Evolutionary conservation across 306 rosid genomes (phyloP).

Genomic region (Dalbergia oliveri): DNA sequence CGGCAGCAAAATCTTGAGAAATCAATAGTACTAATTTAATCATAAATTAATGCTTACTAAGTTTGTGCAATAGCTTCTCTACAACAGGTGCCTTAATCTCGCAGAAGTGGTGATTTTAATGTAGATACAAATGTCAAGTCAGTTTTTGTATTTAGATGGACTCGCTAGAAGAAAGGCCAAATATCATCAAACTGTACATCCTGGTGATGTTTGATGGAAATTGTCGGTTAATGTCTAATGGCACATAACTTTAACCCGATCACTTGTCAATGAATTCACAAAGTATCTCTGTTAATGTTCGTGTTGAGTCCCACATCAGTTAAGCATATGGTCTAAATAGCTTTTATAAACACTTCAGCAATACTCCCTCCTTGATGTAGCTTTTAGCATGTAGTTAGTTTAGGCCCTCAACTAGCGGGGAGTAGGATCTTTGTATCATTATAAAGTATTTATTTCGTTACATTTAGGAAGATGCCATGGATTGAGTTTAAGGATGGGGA

Average conservation of each 20-base stretch:
- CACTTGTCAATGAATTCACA: conserved; percentile 3
- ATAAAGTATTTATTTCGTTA: background rate
- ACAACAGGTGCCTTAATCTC: conserved; percentile 17
- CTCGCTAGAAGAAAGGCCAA: conserved; percentile 1
- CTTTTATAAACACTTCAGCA: too few relatives aligned
- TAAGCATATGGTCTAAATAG: too few relatives aligned
- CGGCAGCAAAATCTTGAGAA: conserved; percentile 1
- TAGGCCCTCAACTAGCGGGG: too few relatives aligned
- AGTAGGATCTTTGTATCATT: conserved; percentile 19
- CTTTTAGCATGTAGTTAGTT: too few relatives aligned
- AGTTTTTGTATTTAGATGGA: conserved; percentile 20
- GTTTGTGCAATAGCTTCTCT: background rate
- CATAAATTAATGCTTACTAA: conserved; percentile 3
- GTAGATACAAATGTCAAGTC: background rate
- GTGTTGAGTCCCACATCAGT: background rate
- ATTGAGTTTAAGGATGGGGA: too few relatives aligned
- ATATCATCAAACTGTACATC: background rate
- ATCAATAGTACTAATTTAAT: background rate
- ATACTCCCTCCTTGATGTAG: too few relatives aligned
- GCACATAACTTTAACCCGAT: conserved; percentile 18
- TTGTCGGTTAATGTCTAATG: conserved; percentile 19
- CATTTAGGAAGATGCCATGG: conserved; percentile 14
- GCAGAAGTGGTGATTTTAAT: background rate
- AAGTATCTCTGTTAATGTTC: background rate
- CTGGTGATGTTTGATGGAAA: background rate